phyloP scores from a whole-genome alignment of 2,329 filamentous ascomycete genomes.

The Pyrenochaeta sp. region DNA sequence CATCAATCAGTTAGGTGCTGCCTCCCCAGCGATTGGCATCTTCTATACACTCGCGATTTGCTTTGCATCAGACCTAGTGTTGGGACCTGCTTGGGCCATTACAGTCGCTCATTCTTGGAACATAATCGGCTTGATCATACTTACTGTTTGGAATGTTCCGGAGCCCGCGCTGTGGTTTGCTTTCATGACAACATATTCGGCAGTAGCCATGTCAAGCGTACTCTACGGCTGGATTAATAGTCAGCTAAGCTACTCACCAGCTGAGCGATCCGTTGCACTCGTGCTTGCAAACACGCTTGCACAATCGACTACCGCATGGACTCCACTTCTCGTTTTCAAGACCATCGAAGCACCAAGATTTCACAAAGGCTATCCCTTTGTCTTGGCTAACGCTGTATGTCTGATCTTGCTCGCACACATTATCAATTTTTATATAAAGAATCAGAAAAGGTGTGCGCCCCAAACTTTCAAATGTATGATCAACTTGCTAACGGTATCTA shows the following conservation, averaged over 20 bases:
- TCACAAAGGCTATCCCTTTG: slow-evolving; percentile 55
- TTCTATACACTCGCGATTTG: slow-evolving; percentile 64
- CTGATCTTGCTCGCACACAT: slow-evolving; percentile 41
- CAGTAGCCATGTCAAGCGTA: slow-evolving; percentile 63
- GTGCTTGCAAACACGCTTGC: slow-evolving; percentile 63
- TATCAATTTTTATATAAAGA: slow-evolving; percentile 21
- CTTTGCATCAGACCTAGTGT: slow-evolving; percentile 63
- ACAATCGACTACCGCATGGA: slow-evolving; percentile 66
- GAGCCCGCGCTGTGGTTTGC: slow-evolving; percentile 64
- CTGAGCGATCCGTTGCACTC: slow-evolving; percentile 60
- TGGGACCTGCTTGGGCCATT: slow-evolving; percentile 65
- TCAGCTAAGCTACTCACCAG: slow-evolving; percentile 56
- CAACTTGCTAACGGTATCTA: background rate
- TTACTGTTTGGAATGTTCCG: slow-evolving; percentile 65
- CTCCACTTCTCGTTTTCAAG: slow-evolving; percentile 61
- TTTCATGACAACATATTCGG: slow-evolving; percentile 60
- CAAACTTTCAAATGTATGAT: background rate
- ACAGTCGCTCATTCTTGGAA: slow-evolving; percentile 62
- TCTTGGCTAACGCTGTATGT: slow-evolving; percentile 49
- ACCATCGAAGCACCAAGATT: slow-evolving; percentile 56
- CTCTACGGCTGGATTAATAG: slow-evolving; percentile 66
- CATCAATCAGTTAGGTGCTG: slow-evolving; percentile 63
- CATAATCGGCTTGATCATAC: slow-evolving; percentile 62
- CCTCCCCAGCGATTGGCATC: slow-evolving; percentile 64
- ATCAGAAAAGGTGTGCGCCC: slow-evolving; percentile 12